Base-by-base conservation (phyloP, 331 rosid species). In the Prunus yedoensis region DNA sequence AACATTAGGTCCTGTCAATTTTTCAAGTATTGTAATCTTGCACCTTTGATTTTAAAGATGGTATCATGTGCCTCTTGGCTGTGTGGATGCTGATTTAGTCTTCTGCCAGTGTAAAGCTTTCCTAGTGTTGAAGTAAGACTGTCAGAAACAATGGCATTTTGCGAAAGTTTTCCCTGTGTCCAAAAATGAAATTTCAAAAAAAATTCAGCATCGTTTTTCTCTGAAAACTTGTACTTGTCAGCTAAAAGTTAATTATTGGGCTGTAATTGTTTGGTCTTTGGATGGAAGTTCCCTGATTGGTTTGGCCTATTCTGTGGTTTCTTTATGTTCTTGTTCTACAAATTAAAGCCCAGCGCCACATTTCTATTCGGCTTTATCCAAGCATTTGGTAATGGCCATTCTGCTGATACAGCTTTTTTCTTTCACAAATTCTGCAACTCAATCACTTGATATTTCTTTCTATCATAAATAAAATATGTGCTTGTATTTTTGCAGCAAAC, bases 51-150 rank as follows among this genome's bases (percentile, higher is more conserved):
- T 53, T 56, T 10, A 15, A 5, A 14, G 16, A 14, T 14, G 32
- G 18, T 17, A 64, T 46, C 18, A 4, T 30, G 7, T 23, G 38
- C 66, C 27, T 58, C 32, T 72, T 27, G 23, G 20, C 41, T 43
- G 16, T 58, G 59, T 59, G 58, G 12, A 23, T 17, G 23, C 43
- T 17, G 41, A 25, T 43, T n/a, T 45, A 45, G 68, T 73, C 30
- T 43, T 21, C 49, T 72, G 41, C 45, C 50, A n/a, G 18, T 53
- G 71, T 61, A 32, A 46, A 61, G 76, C 56, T 38, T 50, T 78
- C 25, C 17, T 58, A 20, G 43, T 5, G 75, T 59, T 21, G 47
- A 68, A 15, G 53, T 32, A n/a, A n/a, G 13, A 61, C 30, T 60
- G 14, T 41, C 16, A 43, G 16, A 15, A 41, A 17, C 45, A 17